A percentile compares a stretch with the other conserved stretches of the same genome.
These are phyloP conservation scores for Phaeosphaeriaceae sp. DNA, from an alignment of 2,329 filamentous ascomycete genomes.

Conservation along the genomic window DNA sequence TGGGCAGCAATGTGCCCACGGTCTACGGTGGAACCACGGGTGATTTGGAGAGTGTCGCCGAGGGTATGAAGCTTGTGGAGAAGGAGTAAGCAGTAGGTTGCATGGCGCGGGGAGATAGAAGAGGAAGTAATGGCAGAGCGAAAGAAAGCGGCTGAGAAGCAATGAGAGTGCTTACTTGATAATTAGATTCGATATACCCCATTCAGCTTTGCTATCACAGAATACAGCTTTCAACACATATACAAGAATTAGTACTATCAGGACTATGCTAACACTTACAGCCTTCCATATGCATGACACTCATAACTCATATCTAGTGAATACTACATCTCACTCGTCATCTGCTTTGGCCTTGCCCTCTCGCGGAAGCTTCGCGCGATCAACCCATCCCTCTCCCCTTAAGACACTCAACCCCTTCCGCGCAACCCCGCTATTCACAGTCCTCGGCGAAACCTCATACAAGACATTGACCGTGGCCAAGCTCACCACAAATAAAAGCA, in stretches of 20 bases:
- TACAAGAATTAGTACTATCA: conserved; percentile 8
- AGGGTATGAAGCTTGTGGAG: conserved; percentile 49
- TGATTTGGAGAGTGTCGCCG: conserved; percentile 54
- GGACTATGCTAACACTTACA: conserved; percentile 4
- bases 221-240: conserved; percentile 3
- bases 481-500: conserved; percentile 81
- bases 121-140: conserved; percentile 7
- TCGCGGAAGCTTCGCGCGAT: conserved; percentile 56
- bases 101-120: not conserved
- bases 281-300: not conserved
- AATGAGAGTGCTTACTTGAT: not conserved
- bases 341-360: conserved; percentile 16
- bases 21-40: conserved; percentile 79
- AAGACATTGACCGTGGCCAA: conserved; percentile 79
- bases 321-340: conserved; percentile 3
- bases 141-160: not conserved
- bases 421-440: conserved; percentile 70
- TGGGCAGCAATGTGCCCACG: conserved; percentile 72
- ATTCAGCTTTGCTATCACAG: conserved; percentile 17
- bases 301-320: conserved; percentile 6
- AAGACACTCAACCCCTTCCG: conserved; percentile 77
- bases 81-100: not conserved
- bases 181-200: conserved; percentile 4
- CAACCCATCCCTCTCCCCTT: conserved; percentile 76
- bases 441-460: conserved; percentile 73